Conservation (phyloP, 2,329 filamentous ascomycete genomes). For the Phaeophleospora eucalypticola region DNA sequence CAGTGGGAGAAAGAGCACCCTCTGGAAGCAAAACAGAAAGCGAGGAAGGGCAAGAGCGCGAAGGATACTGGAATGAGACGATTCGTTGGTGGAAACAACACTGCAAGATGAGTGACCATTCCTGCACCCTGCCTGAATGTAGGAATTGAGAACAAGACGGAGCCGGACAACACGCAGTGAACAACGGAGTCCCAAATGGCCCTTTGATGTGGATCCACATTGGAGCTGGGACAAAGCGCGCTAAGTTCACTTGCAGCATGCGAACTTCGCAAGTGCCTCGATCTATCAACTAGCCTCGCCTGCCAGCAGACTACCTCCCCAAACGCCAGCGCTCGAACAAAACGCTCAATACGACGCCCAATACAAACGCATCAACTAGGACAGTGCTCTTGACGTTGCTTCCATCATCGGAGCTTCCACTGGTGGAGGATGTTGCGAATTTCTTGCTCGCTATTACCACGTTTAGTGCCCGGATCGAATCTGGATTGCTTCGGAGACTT, state of each 20-base stretch:
- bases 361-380: too few species aligned
- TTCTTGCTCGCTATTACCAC: background rate
- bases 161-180: too few species aligned
- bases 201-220: too few species aligned
- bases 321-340: background rate
- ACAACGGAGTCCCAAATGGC: too few species aligned
- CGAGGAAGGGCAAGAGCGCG: slow-evolving; percentile 40
- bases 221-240: too few species aligned
- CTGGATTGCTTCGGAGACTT: background rate
- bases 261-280: too few species aligned
- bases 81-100: slow-evolving; percentile 28
- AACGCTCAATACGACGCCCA: too few species aligned
- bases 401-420: background rate
- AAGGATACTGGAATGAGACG: slow-evolving; percentile 33
- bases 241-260: too few species aligned
- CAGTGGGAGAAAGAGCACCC: slow-evolving; percentile 70
- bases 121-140: too few species aligned
- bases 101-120: background rate
- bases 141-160: too few species aligned
- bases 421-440: background rate
- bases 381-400: background rate
- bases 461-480: background rate
- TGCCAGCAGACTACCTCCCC: background rate
- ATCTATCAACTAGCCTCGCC: background rate
- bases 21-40: slow-evolving; percentile 45